Evolutionary conservation across 140 eudicot genomes (phyloP).

Genomic region (Cichorium intybus): DNA sequence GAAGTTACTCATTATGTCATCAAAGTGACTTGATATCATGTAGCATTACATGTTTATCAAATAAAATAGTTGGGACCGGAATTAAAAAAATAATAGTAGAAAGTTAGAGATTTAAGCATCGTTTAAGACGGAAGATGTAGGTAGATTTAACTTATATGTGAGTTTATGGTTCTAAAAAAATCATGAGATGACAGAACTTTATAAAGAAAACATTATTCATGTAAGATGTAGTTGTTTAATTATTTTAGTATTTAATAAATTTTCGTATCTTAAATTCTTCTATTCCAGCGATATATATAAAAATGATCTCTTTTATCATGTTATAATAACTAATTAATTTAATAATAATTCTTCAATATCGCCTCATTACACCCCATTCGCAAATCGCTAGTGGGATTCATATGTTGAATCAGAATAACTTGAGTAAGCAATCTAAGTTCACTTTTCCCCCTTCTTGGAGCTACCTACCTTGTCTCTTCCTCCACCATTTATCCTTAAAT

Average conservation of each 20-base stretch:
- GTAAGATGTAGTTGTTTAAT: background rate
- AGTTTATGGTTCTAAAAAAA: no score
- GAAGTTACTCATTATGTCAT: background rate
- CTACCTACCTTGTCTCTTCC: slow-evolving; percentile 40
- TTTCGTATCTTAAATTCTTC: background rate
- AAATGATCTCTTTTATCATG: background rate
- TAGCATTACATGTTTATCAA: background rate
- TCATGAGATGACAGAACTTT: no score
- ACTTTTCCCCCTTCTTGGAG: slow-evolving; percentile 37
- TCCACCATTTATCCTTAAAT: slow-evolving; percentile 24
- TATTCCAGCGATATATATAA: background rate
- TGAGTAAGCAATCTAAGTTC: slow-evolving; percentile 20
- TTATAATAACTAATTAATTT: background rate
- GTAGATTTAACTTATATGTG: no score
- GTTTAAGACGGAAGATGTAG: no score
- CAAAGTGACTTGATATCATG: background rate
- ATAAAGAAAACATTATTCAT: background rate
- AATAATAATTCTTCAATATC: background rate
- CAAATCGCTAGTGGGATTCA: slow-evolving; percentile 20
- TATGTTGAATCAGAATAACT: slow-evolving; percentile 36
- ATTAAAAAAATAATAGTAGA: no score
- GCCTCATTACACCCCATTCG: background rate
- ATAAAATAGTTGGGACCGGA: no score
- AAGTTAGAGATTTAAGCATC: no score
- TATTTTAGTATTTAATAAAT: background rate